Evolutionary conservation across 495 filamentous ascomycete genomes (phyloP).

Genomic region (Stereocaulon alpinum): DNA sequence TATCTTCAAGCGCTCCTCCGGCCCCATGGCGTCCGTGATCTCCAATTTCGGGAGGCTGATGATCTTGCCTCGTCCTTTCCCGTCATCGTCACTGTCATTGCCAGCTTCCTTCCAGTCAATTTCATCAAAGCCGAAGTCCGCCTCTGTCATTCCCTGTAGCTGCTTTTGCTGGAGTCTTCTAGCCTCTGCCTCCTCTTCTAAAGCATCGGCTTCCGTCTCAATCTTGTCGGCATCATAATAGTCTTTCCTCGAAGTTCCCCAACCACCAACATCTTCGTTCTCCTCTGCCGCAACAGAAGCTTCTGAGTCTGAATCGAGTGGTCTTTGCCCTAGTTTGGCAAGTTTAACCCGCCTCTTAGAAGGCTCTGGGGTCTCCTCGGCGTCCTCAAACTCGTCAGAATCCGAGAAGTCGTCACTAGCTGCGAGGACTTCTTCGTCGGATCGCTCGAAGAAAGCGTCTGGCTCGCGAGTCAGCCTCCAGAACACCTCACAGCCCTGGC

Average conservation of each 20-base stretch:
- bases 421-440: slow-evolving; percentile 81
- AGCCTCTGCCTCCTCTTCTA: slow-evolving; percentile 88
- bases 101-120: slow-evolving; percentile 59
- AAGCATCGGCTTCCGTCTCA: slow-evolving; percentile 81
- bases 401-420: slow-evolving; percentile 41
- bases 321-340: background rate
- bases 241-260: slow-evolving; percentile 79
- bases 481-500: background rate
- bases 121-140: slow-evolving; percentile 88
- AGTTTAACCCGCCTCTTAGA: slow-evolving; percentile 23
- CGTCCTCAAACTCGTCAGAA: slow-evolving; percentile 43
- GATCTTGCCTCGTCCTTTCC: slow-evolving; percentile 36
- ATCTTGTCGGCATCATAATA: slow-evolving; percentile 88
- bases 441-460: slow-evolving; percentile 55
- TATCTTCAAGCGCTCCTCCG: slow-evolving; percentile 65
- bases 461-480: background rate
- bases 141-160: slow-evolving; percentile 70
- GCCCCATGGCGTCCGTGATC: slow-evolving; percentile 66
- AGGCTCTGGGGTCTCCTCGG: slow-evolving; percentile 35
- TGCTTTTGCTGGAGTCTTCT: slow-evolving; percentile 81
- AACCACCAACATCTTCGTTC: slow-evolving; percentile 66
- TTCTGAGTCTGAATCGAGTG: slow-evolving; percentile 24
- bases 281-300: slow-evolving; percentile 43
- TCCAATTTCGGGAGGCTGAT: slow-evolving; percentile 72
- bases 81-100: slow-evolving; percentile 32